phyloP scores from a whole-genome alignment of 1,284 basidiomycete genomes.

The Moesziomyces globuligerus region DNA sequence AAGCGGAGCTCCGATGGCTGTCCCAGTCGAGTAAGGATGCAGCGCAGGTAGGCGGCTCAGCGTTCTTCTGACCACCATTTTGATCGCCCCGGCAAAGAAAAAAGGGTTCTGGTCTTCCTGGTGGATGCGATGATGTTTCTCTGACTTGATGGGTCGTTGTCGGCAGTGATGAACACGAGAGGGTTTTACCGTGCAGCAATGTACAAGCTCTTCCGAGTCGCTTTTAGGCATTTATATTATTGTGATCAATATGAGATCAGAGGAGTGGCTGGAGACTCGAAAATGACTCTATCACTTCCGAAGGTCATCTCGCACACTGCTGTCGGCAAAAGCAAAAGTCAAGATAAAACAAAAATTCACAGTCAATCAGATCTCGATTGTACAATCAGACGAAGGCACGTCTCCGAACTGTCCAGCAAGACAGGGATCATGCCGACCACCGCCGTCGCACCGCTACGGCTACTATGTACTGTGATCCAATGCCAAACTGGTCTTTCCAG shows the following conservation, averaged over 20 bases:
- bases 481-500: not conserved
- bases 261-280: not conserved
- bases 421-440: not conserved
- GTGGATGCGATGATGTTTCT: not conserved
- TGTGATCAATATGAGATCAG: not conserved
- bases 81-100: not conserved
- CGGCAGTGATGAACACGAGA: not conserved
- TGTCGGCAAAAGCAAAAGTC: not conserved
- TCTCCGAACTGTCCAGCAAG: not conserved
- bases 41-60: conserved; percentile 16
- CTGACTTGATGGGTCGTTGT: not conserved
- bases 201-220: not conserved
- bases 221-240: not conserved
- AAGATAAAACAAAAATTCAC: not conserved
- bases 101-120: not conserved
- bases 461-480: not conserved
- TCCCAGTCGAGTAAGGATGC: conserved; percentile 10
- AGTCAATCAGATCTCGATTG: not conserved
- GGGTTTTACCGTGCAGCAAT: too few species aligned
- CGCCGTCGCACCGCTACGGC: not conserved
- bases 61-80: not conserved
- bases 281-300: not conserved
- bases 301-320: not conserved
- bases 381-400: conserved; percentile 3
- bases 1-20: not conserved